Evolutionary conservation across 2,329 filamentous ascomycete genomes (phyloP), one percentile per base, ranked within the genome.

Genomic region (Pseudogymnoascus sp.): DNA sequence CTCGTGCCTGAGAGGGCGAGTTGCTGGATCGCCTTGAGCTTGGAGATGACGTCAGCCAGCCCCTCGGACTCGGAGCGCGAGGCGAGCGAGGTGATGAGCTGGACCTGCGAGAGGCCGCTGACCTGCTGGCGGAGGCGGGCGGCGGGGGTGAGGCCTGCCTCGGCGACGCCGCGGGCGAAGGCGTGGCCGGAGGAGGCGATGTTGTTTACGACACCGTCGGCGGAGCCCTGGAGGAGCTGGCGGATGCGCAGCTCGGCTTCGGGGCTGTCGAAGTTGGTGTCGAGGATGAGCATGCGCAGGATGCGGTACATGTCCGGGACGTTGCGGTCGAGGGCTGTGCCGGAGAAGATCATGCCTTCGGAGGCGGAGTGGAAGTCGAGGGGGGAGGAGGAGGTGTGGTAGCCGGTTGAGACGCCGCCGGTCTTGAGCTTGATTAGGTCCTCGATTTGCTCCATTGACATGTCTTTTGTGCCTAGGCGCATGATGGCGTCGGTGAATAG

Each of bases 401-500:
- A 93, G 1, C 89, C 87, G 15, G 96, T 87, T 2, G 88, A 90
- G 38, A 99, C 84, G 9, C 95, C 95, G 19, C 95, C 95, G 1
- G 95, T 97, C 78, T 96, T 96, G 31, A 97, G 82, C 75, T 97
- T 97, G 75, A 99, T 97, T 63, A 93, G 77, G 72, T 97, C 95
- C 75, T 99, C 95, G 61, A 97, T 84, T 74, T 97, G 88, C 74
- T 97, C 95, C 89, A 96, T 97, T 0, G 87, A 87, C 81, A 90
- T 90, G 65, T 87, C 84, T 69, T 89, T 89, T 2, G 93, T 99
- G 13, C 95, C 95, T 7, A 99, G 83, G 19, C 95, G 88, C 89
- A 97, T 95, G 65, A 99, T 87, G 38, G 90, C 88, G 72, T 96
- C 93, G 13, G 90, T 92, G 73, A 97, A 97, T 0, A 99, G 79